phyloP scores from a whole-genome alignment of 2,329 filamentous ascomycete species.

The Exophiala sp. region DNA sequence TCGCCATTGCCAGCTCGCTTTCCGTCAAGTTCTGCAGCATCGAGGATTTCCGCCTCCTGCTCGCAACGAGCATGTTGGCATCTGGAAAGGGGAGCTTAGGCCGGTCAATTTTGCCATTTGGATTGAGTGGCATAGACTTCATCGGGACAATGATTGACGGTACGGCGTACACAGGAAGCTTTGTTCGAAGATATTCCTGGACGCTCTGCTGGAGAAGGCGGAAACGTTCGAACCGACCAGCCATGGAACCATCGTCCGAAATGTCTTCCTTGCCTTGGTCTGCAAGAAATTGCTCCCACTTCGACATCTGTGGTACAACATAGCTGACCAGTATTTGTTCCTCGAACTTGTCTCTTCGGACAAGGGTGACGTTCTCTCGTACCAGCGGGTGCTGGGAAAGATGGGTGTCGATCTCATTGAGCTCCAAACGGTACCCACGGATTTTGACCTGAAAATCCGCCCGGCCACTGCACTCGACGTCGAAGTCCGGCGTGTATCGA shows the following conservation, averaged over 20 bases:
- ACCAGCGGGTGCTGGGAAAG: slow-evolving; percentile 71
- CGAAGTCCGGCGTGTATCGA: slow-evolving; percentile 65
- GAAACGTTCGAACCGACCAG: slow-evolving; percentile 58
- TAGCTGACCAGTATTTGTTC: slow-evolving; percentile 86
- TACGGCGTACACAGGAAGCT: slow-evolving; percentile 71
- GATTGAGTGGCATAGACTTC: slow-evolving; percentile 62
- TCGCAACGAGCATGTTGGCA: slow-evolving; percentile 60
- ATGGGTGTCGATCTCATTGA: slow-evolving; percentile 87
- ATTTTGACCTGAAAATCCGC: slow-evolving; percentile 93
- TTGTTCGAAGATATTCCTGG: slow-evolving; percentile 66
- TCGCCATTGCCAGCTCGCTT: slow-evolving; percentile 65
- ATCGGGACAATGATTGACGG: slow-evolving; percentile 72
- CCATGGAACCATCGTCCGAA: slow-evolving; percentile 52
- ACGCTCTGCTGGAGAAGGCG: slow-evolving; percentile 58
- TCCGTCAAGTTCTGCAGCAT: slow-evolving; percentile 41
- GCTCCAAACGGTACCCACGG: slow-evolving; percentile 90
- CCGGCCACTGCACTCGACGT: slow-evolving; percentile 74
- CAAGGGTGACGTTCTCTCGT: slow-evolving; percentile 78
- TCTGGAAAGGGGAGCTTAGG: slow-evolving; percentile 78
- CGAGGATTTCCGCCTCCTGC: slow-evolving; percentile 49
- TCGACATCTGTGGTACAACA: slow-evolving; percentile 74
- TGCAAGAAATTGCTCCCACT: slow-evolving; percentile 68
- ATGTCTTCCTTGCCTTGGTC: slow-evolving; percentile 53
- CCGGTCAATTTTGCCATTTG: slow-evolving; percentile 82
- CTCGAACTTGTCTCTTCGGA: slow-evolving; percentile 78